A percentile compares a stretch with the other conserved stretches of the same genome.
Evolutionary conservation across 2,329 filamentous ascomycete genomes (phyloP).

Genomic region (Penicillium decumbens): DNA sequence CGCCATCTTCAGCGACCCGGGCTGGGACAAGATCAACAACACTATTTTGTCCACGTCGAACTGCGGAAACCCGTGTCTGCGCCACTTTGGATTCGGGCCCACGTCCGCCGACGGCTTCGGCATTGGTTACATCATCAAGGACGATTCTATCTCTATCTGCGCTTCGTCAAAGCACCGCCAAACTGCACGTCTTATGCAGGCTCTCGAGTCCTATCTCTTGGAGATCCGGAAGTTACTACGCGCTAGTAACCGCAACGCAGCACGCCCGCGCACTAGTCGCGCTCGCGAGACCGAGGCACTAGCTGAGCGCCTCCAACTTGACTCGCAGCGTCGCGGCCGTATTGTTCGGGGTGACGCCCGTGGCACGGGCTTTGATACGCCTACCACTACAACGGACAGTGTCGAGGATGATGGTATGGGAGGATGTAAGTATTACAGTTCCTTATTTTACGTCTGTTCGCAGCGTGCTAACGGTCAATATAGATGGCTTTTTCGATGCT

Average conservation of each 20-base stretch:
- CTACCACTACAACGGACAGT: slow-evolving; percentile 65
- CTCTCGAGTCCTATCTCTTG: slow-evolving; percentile 81
- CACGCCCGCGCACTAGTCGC: slow-evolving; percentile 51
- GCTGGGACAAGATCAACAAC: slow-evolving; percentile 93
- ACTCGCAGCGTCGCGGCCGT: slow-evolving; percentile 61
- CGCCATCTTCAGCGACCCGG: slow-evolving; percentile 75
- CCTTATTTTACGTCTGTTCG: background rate
- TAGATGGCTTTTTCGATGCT: slow-evolving; percentile 96
- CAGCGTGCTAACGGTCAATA: slow-evolving; percentile 6
- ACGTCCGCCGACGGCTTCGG: slow-evolving; percentile 92
- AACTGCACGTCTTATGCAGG: slow-evolving; percentile 83
- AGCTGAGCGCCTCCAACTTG: slow-evolving; percentile 39
- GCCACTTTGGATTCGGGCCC: slow-evolving; percentile 95
- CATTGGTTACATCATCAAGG: slow-evolving; percentile 98
- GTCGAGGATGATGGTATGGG: slow-evolving; percentile 76
- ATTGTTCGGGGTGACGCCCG: slow-evolving; percentile 58
- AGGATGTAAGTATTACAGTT: slow-evolving; percentile 66
- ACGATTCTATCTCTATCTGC: slow-evolving; percentile 83
- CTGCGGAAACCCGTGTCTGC: slow-evolving; percentile 89
- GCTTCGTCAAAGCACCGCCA: slow-evolving; percentile 91
- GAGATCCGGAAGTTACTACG: slow-evolving; percentile 83
- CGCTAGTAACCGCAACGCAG: slow-evolving; percentile 58
- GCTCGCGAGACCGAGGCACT: slow-evolving; percentile 57
- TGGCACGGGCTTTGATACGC: slow-evolving; percentile 51
- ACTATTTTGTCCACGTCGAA: slow-evolving; percentile 97